These are phyloP conservation scores for Rhypophila decipiens DNA, from an alignment of 495 filamentous ascomycete genomes.

Conservation along the genomic window DNA sequence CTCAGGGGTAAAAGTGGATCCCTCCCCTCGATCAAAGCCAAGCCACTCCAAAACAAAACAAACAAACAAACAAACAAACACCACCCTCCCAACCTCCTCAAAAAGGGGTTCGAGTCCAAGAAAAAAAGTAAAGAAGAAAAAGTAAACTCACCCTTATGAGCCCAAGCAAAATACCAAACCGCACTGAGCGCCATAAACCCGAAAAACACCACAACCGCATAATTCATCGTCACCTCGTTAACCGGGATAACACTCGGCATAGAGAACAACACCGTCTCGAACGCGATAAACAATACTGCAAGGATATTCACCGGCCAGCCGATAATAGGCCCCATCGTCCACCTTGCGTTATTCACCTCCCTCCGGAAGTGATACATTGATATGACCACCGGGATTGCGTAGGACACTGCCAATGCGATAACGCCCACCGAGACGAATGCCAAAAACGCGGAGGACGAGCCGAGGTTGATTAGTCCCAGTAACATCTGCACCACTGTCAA, in stretches of 20 bases:
- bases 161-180: conserved; percentile 65
- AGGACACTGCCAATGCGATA: conserved; percentile 59
- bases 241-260: conserved; percentile 53
- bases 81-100: neutral
- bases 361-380: conserved; percentile 28
- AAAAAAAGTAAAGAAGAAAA: neutral
- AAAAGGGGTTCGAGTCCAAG: neutral
- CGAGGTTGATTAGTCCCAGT: conserved; percentile 53
- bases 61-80: neutral
- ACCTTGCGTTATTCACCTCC: conserved; percentile 45
- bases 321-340: conserved; percentile 45
- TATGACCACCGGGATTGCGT: conserved; percentile 54
- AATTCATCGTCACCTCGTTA: conserved; percentile 50
- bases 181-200: conserved; percentile 49
- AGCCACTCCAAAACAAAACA: neutral
- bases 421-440: conserved; percentile 58
- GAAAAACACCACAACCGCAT: conserved; percentile 52
- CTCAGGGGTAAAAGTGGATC: too few species aligned
- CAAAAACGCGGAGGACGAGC: conserved; percentile 54
- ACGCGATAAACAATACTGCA: conserved; percentile 47
- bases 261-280: conserved; percentile 56
- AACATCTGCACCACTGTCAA: conserved; percentile 52
- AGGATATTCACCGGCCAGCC: conserved; percentile 49
- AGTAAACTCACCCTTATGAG: conserved; percentile 47
- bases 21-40: too few species aligned